Base-by-base conservation (phyloP, 495 filamentous ascomycete genomes). In the Talaromyces thailandensis region DNA sequence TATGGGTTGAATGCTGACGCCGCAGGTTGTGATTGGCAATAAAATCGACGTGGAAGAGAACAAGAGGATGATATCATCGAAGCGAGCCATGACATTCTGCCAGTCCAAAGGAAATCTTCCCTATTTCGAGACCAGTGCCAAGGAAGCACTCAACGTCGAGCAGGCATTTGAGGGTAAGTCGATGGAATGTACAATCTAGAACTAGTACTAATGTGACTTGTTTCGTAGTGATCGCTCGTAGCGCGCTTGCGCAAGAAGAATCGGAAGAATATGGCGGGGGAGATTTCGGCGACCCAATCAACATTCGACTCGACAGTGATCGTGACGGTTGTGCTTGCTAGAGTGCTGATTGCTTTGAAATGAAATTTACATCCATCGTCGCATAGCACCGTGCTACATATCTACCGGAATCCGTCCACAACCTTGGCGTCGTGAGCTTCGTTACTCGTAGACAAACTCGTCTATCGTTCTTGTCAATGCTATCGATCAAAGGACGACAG, bases 31-130 rank as follows among this genome's bases (percentile, higher is more conserved):
- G 24, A 84, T 99, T 58, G 94, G 95, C 35, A 99, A 99, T 80
- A 99, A 99, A 82, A 95, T 98, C 69, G 94, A 99, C 81, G 89
- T 96, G 37, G 93, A 97, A 71, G 94, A 99, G 76, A 95, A 87
- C 82, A 98, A 96, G 82, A 82, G 94, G 67, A 91, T 94, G 81
- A 94, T 99, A 65, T 94, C 92, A 14, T 90, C 86, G 65, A 97
- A 96, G 82, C 83, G 93, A 62, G 94, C 94, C 23, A 93, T 91
- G 87, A 90, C 93, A 7, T 99, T 96, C 76, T 99, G 95, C 73
- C 91, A 96, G 75, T 94, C 90, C 25, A 97, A 97, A 75, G 95
- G 95, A 28, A 89, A 88, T 59, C 96, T 98, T 64, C 95, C 95
- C 3, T 99, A 98, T 74, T 99, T 98, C 69, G 94, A 99, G 83